Percentiles rank a stretch among this genome's conserved stretches.
phyloP scores from a whole-genome alignment of 2,329 filamentous ascomycete species.

The Aspergillus sp. region DNA sequence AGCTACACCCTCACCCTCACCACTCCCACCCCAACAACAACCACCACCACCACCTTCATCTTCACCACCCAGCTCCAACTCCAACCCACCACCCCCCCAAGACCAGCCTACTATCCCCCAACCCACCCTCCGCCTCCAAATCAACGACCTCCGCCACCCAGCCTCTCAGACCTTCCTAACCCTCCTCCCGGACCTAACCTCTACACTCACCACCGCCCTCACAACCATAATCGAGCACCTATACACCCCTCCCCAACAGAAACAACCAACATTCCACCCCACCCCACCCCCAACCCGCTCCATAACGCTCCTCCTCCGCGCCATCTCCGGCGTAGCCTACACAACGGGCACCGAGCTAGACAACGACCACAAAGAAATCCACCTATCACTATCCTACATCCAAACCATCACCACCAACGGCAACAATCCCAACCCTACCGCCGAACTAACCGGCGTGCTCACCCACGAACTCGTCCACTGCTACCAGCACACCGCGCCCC shows the following conservation, averaged over 20 bases:
- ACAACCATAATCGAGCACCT: conserved; percentile 70
- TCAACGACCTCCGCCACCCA: conserved; percentile 51
- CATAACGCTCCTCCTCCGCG: conserved; percentile 77
- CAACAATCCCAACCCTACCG: conserved; percentile 30
- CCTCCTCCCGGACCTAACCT: conserved; percentile 61
- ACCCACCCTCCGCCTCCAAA: conserved; percentile 41
- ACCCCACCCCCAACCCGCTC: conserved; percentile 70
- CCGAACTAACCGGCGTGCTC: conserved; percentile 79
- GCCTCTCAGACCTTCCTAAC: conserved; percentile 60
- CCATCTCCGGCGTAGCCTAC: conserved; percentile 85
- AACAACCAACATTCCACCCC: conserved; percentile 30
- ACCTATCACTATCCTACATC: conserved; percentile 80
- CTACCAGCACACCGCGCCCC: conserved; percentile 74
- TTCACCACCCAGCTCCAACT: neutral
- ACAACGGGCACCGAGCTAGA: conserved; percentile 80
- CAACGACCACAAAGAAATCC: conserved; percentile 87
- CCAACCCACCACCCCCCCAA: neutral
- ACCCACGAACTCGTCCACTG: conserved; percentile 95
- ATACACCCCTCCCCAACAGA: conserved; percentile 53
- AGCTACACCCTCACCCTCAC: conserved; percentile 6
- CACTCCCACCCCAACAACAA: conserved; percentile 3
- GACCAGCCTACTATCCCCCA: conserved; percentile 19
- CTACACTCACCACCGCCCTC: conserved; percentile 64
- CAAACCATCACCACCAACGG: conserved; percentile 30
- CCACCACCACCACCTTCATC: too few relatives aligned